These are phyloP conservation scores for Globisporangium spiculum DNA, from an alignment of 352 stramenopile genomes.

Conservation along the genomic window DNA sequence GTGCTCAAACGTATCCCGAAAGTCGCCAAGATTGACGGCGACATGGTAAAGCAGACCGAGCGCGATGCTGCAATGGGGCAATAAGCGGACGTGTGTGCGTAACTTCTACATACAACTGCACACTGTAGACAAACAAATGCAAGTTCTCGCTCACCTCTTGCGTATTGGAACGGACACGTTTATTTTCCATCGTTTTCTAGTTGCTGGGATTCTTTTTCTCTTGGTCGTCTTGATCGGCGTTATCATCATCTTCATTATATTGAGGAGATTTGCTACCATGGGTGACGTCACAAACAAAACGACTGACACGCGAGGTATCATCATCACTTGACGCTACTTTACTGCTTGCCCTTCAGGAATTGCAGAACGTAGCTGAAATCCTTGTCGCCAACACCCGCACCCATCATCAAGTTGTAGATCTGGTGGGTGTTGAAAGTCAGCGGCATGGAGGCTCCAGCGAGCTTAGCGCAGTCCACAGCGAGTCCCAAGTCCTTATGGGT, in stretches of 20 bases:
- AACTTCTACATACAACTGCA: neutral
- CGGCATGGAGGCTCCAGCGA: conserved; percentile 71
- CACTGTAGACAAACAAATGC: neutral
- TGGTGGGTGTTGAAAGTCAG: conserved; percentile 75
- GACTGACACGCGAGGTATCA: neutral
- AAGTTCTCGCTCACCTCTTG: neutral
- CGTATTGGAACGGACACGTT: conserved; percentile 9
- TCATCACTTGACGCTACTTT: conserved; percentile 12
- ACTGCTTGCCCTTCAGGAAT: conserved; percentile 78
- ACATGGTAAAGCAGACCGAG: conserved; percentile 86
- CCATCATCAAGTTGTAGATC: conserved; percentile 83
- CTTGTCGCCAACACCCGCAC: conserved; percentile 72
- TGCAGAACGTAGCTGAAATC: conserved; percentile 85
- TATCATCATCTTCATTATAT: neutral
- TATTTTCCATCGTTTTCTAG: conserved; percentile 20
- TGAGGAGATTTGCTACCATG: neutral
- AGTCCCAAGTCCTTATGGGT: conserved; percentile 98
- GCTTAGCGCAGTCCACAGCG: conserved; percentile 89
- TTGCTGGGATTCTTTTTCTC: conserved; percentile 1
- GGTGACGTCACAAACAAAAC: conserved; percentile 5
- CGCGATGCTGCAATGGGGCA: conserved; percentile 67
- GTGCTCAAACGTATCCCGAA: conserved; percentile 81
- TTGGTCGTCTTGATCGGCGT: neutral
- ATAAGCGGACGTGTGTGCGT: conserved; percentile 19
- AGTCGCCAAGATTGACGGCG: conserved; percentile 83